Conservation (phyloP, 768 basidiomycete species). For the Mycena haematopus region DNA sequence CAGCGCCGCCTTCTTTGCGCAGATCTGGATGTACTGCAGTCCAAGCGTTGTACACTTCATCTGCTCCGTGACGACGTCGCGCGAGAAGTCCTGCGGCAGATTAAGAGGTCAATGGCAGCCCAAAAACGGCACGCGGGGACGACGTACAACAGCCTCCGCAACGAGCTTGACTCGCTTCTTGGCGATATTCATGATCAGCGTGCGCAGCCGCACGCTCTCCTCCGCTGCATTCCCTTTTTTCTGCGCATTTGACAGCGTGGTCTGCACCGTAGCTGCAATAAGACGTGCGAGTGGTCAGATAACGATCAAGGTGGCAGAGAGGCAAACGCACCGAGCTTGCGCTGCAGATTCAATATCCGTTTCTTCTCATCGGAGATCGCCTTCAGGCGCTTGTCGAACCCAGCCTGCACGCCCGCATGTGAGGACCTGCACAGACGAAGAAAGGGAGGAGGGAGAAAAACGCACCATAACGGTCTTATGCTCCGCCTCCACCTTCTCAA, state of each 20-base stretch:
- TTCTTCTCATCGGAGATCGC: conserved; percentile 40
- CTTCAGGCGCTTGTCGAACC: conserved; percentile 36
- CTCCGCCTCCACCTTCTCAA: conserved; percentile 45
- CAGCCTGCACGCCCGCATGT: neutral
- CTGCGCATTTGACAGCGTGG: conserved; percentile 46
- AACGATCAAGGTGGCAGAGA: too few species aligned
- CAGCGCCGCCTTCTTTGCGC: conserved; percentile 68
- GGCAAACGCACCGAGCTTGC: conserved; percentile 49
- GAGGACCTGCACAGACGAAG: too few species aligned
- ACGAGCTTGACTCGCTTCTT: conserved; percentile 59
- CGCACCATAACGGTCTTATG: conserved; percentile 34
- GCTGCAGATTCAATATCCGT: conserved; percentile 37
- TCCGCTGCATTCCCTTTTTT: conserved; percentile 55
- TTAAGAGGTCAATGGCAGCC: conserved; percentile 1
- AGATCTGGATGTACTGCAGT: conserved; percentile 67
- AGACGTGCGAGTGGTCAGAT: too few species aligned
- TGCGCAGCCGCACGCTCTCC: conserved; percentile 52
- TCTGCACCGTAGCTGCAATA: conserved; percentile 35
- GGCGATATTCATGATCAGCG: conserved; percentile 50
- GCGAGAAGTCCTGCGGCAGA: conserved; percentile 55
- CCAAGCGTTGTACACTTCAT: conserved; percentile 60
- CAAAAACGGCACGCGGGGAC: neutral
- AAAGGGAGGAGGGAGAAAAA: neutral
- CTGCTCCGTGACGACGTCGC: conserved; percentile 64
- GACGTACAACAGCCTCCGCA: conserved; percentile 62